Evolutionary conservation across 1,139 yeast species (phyloP).

Genomic region (Pneumocystis sp.): DNA sequence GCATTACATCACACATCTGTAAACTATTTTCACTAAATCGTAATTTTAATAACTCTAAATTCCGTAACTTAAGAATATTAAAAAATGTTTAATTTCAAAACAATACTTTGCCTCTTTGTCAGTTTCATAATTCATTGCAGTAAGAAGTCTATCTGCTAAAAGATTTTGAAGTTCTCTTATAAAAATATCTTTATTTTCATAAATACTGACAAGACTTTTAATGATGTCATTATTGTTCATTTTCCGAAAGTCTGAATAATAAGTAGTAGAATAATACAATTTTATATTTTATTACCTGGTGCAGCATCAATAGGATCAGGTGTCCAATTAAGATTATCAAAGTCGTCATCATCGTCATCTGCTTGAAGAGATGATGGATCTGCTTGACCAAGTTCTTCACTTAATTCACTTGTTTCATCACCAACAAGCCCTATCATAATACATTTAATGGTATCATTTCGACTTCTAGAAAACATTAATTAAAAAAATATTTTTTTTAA

Average conservation of each 20-base stretch:
- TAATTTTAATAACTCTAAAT: constrained; percentile 41
- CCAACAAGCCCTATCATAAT: constrained; percentile 61
- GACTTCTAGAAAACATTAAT: constrained; percentile 23
- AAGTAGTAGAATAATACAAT: background rate
- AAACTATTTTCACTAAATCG: constrained; percentile 56
- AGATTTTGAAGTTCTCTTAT: constrained; percentile 53
- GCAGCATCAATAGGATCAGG: constrained; percentile 93
- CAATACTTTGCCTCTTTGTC: constrained; percentile 16
- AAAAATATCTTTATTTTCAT: constrained; percentile 64
- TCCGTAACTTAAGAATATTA: constrained; percentile 21
- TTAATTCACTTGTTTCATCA: constrained; percentile 31
- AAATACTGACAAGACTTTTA: constrained; percentile 57
- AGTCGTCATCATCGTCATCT: constrained; percentile 5
- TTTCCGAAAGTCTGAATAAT: constrained; percentile 31
- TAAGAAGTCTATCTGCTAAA: constrained; percentile 48
- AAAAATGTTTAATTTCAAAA: background rate
- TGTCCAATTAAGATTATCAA: constrained; percentile 44
- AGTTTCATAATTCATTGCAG: constrained; percentile 34
- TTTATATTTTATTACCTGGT: constrained; percentile 42
- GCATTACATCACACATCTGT: constrained; percentile 68
- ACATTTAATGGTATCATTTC: constrained; percentile 58
- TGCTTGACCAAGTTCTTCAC: constrained; percentile 35
- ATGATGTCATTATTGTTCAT: constrained; percentile 43
- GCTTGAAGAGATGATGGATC: constrained; percentile 8
- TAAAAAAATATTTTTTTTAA: background rate